These are phyloP conservation scores for Lolium perenne DNA, from an alignment of 176 grass and related monocot genomes.

Conservation along the genomic window DNA sequence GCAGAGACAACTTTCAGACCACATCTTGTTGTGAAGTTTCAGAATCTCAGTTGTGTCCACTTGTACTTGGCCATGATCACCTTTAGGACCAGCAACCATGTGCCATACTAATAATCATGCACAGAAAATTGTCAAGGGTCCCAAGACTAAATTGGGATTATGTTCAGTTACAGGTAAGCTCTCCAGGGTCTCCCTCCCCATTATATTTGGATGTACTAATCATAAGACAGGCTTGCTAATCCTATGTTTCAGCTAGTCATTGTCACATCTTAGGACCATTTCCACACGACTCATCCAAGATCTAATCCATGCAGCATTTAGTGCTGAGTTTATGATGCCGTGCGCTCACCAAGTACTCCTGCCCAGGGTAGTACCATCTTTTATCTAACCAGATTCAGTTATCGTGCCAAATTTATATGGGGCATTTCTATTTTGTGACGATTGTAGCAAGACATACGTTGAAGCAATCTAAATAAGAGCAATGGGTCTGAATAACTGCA, in stretches of 20 bases:
- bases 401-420: background rate
- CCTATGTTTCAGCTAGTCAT: constrained; percentile 23
- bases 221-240: background rate
- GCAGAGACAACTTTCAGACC: background rate
- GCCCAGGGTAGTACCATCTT: background rate
- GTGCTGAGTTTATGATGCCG: constrained; percentile 15
- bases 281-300: constrained; percentile 36
- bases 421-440: background rate
- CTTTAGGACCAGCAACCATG: background rate
- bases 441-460: background rate
- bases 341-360: constrained; percentile 7
- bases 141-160: constrained; percentile 5
- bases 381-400: background rate
- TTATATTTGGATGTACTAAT: background rate
- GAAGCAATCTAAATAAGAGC: background rate
- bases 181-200: background rate
- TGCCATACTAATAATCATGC: background rate
- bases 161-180: background rate
- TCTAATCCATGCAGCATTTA: constrained; percentile 43
- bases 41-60: constrained; percentile 5
- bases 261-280: constrained; percentile 23
- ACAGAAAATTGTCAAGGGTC: background rate
- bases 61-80: background rate
- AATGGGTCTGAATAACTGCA: background rate
- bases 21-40: background rate